Conservation (phyloP, 495 filamentous ascomycete genomes). For the Recurvomyces mirabilis region DNA sequence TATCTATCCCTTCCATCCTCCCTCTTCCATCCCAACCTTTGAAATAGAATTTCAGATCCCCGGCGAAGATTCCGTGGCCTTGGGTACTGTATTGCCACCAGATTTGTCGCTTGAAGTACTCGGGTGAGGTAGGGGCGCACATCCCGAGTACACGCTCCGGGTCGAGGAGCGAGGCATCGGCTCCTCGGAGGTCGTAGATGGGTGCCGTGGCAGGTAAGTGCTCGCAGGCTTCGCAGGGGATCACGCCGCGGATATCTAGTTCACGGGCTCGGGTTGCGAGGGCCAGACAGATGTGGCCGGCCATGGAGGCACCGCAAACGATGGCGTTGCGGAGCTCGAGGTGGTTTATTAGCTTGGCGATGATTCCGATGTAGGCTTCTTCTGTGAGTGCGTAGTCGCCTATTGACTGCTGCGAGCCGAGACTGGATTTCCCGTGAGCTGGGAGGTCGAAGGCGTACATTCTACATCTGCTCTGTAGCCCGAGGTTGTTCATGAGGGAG, state of each 20-base stretch:
- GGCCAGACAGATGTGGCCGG: constrained; percentile 34
- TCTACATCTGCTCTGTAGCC: constrained; percentile 26
- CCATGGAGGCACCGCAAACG: constrained; percentile 34
- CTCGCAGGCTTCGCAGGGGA: constrained; percentile 29
- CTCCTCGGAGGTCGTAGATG: constrained; percentile 13
- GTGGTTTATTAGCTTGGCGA: constrained; percentile 27
- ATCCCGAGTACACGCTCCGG: constrained; percentile 34
- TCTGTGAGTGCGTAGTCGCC: constrained; percentile 32
- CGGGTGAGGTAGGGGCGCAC: constrained; percentile 30
- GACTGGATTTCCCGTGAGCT: constrained; percentile 32
- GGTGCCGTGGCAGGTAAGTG: constrained; percentile 9
- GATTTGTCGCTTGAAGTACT: constrained; percentile 30
- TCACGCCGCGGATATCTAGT: constrained; percentile 30
- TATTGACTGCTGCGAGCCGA: constrained; percentile 9
- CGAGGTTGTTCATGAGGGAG: constrained; percentile 30
- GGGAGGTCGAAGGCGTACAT: constrained; percentile 35
- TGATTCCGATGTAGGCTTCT: constrained; percentile 30
- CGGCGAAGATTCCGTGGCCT: constrained; percentile 34
- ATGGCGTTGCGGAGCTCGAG: constrained; percentile 30
- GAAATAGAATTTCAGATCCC: constrained; percentile 37
- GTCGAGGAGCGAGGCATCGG: constrained; percentile 26
- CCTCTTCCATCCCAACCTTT: constrained; percentile 33
- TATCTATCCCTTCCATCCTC: constrained; percentile 31
- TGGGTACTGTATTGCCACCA: constrained; percentile 33
- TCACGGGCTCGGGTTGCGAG: constrained; percentile 29